Conservation (phyloP, 306 rosid species). For the Cicer arietinum region DNA sequence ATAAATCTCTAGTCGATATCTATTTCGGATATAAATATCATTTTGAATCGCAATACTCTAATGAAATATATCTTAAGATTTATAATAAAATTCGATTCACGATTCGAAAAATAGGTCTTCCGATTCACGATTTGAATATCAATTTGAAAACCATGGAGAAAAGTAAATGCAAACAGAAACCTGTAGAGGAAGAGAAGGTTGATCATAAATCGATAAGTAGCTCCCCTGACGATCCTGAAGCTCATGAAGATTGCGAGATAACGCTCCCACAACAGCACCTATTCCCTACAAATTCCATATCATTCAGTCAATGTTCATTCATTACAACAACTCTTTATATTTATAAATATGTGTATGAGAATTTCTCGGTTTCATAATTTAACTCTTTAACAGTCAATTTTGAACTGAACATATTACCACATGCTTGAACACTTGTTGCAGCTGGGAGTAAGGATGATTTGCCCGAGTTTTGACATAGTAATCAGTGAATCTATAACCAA, state of each 20-base stretch:
- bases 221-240: slow-evolving; percentile 99
- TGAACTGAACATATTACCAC: slow-evolving; percentile 74
- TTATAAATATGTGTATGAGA: not conserved
- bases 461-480: slow-evolving; percentile 96
- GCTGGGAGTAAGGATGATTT: slow-evolving; percentile 97
- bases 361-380: slow-evolving; percentile 17
- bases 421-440: slow-evolving; percentile 99
- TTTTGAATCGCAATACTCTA: too few relatives aligned
- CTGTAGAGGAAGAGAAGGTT: slow-evolving; percentile 83
- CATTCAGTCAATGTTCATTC: slow-evolving; percentile 41
- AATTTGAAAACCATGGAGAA: not conserved
- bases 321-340: not conserved
- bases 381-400: slow-evolving; percentile 28
- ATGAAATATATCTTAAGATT: too few relatives aligned
- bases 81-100: too few relatives aligned
- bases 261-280: slow-evolving; percentile 98
- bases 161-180: slow-evolving; percentile 54
- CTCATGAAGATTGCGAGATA: slow-evolving; percentile 97
- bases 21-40: too few relatives aligned
- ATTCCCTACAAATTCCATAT: slow-evolving; percentile 69
- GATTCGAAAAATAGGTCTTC: too few relatives aligned
- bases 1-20: too few relatives aligned
- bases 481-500: slow-evolving; percentile 89
- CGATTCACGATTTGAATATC: too few relatives aligned
- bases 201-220: slow-evolving; percentile 93